Evolutionary conservation across 2,329 filamentous ascomycete genomes (phyloP).

Genomic region (Clarireedia monteithiana): DNA sequence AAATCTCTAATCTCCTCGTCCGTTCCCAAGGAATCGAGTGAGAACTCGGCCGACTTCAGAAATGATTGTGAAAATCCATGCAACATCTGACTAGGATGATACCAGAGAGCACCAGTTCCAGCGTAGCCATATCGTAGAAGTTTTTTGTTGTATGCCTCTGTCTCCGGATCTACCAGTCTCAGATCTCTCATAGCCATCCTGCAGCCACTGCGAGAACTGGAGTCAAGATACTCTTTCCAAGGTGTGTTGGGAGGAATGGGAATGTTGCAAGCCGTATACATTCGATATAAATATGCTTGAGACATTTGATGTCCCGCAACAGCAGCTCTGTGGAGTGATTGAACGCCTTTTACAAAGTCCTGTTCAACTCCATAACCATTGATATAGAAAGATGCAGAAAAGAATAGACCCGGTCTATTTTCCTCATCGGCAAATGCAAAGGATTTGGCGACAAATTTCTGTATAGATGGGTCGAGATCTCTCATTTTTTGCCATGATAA

Average conservation of each 20-base stretch:
- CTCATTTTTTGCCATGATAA: not conserved
- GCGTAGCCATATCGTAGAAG: not conserved
- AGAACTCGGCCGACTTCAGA: not conserved
- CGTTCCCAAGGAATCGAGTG: not conserved
- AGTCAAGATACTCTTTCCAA: not conserved
- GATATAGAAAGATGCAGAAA: not conserved
- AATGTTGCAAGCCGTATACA: not conserved
- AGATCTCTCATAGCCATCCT: conserved; percentile 2
- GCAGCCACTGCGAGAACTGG: not conserved
- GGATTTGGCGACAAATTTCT: not conserved
- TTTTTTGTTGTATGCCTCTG: not conserved
- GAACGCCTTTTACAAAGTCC: not conserved
- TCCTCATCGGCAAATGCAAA: not conserved
- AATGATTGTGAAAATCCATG: not conserved
- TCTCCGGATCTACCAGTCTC: not conserved
- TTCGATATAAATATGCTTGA: conserved; percentile 2
- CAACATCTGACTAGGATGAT: not conserved
- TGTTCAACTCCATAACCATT: not conserved
- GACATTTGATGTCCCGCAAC: not conserved
- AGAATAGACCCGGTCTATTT: not conserved
- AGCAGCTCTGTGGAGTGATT: not conserved
- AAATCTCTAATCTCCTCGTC: not conserved
- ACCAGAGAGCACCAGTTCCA: not conserved
- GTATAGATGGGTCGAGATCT: not conserved
- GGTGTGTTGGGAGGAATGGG: not conserved